Percentiles rank a stretch among this genome's conserved stretches.
phyloP scores from a whole-genome alignment of 1,139 yeast genomes.

The Pneumocystis carinii region DNA sequence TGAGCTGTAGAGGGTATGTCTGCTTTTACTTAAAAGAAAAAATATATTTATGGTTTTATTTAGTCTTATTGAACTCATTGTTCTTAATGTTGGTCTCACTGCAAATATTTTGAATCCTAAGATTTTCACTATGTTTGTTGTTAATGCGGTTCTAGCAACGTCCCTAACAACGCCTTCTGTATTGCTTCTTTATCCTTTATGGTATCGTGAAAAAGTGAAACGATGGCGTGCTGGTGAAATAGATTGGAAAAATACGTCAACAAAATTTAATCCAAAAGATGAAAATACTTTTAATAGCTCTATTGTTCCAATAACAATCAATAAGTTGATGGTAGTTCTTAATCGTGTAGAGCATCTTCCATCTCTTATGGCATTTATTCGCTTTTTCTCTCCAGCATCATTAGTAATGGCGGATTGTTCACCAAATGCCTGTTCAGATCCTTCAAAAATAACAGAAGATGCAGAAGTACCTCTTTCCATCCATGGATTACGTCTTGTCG shows the following conservation, averaged over 20 bases:
- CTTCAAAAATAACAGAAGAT: neutral
- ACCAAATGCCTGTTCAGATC: neutral
- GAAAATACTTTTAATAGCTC: neutral
- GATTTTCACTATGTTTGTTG: slow-evolving; percentile 63
- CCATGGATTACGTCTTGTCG: slow-evolving; percentile 9
- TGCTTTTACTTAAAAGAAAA: slow-evolving; percentile 31
- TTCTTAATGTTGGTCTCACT: slow-evolving; percentile 54
- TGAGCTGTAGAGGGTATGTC: slow-evolving; percentile 61
- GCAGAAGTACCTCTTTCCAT: neutral
- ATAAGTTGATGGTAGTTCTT: slow-evolving; percentile 6
- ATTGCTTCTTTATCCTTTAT: slow-evolving; percentile 38
- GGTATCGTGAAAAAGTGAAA: slow-evolving; percentile 30
- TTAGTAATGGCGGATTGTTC: neutral
- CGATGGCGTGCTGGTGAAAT: slow-evolving; percentile 30
- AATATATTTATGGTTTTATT: neutral
- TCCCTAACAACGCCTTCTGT: slow-evolving; percentile 64
- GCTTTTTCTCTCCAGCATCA: slow-evolving; percentile 4
- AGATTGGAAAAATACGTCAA: slow-evolving; percentile 28
- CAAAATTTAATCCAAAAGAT: neutral
- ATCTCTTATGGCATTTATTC: slow-evolving; percentile 8
- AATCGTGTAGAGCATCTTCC: slow-evolving; percentile 11
- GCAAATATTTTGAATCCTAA: slow-evolving; percentile 50
- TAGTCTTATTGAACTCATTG: slow-evolving; percentile 43
- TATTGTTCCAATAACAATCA: neutral
- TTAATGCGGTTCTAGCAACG: slow-evolving; percentile 65